These are phyloP conservation scores for Chaetothyriales sp. DNA, from an alignment of 2,329 filamentous ascomycete genomes.

Conservation along the genomic window DNA sequence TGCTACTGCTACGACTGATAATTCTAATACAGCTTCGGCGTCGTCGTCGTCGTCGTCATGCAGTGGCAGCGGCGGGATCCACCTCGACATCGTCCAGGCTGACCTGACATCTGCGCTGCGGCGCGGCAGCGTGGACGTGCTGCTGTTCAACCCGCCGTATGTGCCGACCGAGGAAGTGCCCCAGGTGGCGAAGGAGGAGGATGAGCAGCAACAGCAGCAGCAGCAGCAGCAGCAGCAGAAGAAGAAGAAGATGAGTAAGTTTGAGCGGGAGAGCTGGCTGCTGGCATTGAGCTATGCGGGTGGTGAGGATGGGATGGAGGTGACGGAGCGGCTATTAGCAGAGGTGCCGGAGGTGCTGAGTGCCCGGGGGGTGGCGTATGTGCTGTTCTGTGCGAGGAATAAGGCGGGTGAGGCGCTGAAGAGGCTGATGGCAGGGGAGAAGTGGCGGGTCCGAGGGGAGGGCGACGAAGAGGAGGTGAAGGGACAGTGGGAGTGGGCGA, in stretches of 20 bases:
- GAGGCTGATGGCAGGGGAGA: slow-evolving; percentile 42
- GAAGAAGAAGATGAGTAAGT: slow-evolving; percentile 26
- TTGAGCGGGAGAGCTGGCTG: slow-evolving; percentile 69
- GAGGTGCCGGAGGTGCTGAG: slow-evolving; percentile 51
- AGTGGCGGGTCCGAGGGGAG: neutral
- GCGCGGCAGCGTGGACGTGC: slow-evolving; percentile 52
- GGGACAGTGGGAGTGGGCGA: slow-evolving; percentile 44
- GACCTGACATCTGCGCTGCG: slow-evolving; percentile 54
- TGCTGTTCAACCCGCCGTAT: slow-evolving; percentile 95
- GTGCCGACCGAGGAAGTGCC: slow-evolving; percentile 57
- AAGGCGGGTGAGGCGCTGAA: slow-evolving; percentile 59
- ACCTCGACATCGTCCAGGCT: slow-evolving; percentile 51
- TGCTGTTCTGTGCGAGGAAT: slow-evolving; percentile 84
- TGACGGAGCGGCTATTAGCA: slow-evolving; percentile 62
- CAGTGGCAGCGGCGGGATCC: slow-evolving; percentile 26
- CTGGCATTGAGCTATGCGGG: slow-evolving; percentile 80
- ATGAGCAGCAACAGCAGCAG: slow-evolving; percentile 3
- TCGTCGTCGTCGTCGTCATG: neutral
- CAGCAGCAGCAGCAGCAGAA: neutral
- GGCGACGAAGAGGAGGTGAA: neutral
- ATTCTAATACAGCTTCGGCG: neutral
- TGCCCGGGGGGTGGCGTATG: slow-evolving; percentile 63
- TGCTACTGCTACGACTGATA: neutral
- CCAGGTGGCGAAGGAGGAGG: neutral
- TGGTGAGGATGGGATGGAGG: slow-evolving; percentile 83